Evolutionary conservation across 805 yeast genomes (phyloP), one percentile per base, ranked within the genome.

Genomic region (Candida sithepensis): DNA sequence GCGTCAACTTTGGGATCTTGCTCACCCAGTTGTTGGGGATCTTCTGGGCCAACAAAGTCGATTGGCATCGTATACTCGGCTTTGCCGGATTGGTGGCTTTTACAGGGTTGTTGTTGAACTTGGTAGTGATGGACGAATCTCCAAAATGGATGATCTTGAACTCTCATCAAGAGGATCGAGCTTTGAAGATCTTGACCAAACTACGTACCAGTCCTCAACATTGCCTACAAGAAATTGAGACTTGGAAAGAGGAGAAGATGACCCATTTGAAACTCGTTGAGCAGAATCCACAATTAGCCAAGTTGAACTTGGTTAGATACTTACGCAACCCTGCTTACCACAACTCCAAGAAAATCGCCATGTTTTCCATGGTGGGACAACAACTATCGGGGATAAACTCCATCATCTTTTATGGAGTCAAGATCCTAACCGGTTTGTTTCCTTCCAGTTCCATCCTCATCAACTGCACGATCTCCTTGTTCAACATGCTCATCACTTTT

Each of bases 321-420:
- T 53, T 85, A 39, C 70, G 72, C 0, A 67, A 73, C 16, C 67
- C 78, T 0, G 72, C 66, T 39, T 89, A 78, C 66, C 64, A 68
- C 30, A 78, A 77, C 44, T 82, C 94, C 4, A 72, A 83, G 42
- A 58, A 77, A 18, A 85, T 83, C 0, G 86, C 90, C 9, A 79
- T 90, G 0, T 79, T 85, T 2, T 75, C 89, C 16, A 78, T 91
- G 73, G 69, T 84, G 19, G 84, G 91, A 16, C 99, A 94, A 69
- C 99, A 94, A 65, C 79, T 92, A 48, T 82, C 89, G 57, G 99
- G 99, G 30, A 88, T 94, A 62, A 94, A 94, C 65, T 82, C 96
- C 2, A 89, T 94, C 50, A 81, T 94, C 19, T 88, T 92, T 63
- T 94, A 92, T 64, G 99, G 99, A 4, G 97, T 92, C 4, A 79